A percentile compares a stretch with the other conserved stretches of the same genome.
These are phyloP conservation scores for Astrothelium subdiscretum DNA, from an alignment of 495 filamentous ascomycete genomes.

Conservation along the genomic window DNA sequence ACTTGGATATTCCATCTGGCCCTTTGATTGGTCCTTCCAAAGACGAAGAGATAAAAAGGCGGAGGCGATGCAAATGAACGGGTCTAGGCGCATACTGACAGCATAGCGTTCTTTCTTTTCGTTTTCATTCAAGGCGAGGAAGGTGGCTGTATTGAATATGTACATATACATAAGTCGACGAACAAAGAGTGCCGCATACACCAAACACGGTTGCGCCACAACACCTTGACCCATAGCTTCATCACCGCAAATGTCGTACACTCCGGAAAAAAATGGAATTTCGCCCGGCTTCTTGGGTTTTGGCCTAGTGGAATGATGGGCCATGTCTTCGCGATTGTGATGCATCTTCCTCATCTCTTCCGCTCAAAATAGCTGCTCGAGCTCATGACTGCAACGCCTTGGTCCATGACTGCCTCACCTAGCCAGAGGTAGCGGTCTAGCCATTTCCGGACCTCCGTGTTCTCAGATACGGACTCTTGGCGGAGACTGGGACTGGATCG, in stretches of 20 bases:
- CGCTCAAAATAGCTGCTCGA: constrained; percentile 83
- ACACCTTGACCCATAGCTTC: background rate
- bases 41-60: too few relatives aligned
- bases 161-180: background rate
- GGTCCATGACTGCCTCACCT: constrained; percentile 97
- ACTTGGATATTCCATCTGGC: too few relatives aligned
- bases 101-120: too few relatives aligned
- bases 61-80: too few relatives aligned
- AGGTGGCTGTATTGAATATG: background rate
- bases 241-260: background rate
- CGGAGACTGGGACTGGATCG: constrained; percentile 67
- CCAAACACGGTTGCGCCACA: background rate
- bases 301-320: background rate
- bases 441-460: constrained; percentile 77
- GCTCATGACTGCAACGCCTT: constrained; percentile 81
- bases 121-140: too few relatives aligned
- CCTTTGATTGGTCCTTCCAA: too few relatives aligned
- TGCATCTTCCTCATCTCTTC: constrained; percentile 45
- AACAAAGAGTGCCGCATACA: background rate
- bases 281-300: background rate
- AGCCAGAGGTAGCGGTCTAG: constrained; percentile 90
- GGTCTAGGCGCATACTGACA: too few relatives aligned
- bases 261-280: background rate
- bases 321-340: background rate
- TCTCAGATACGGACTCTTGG: constrained; percentile 74